Conservation (phyloP, 768 basidiomycete genomes). For the Calocera viscosa region DNA sequence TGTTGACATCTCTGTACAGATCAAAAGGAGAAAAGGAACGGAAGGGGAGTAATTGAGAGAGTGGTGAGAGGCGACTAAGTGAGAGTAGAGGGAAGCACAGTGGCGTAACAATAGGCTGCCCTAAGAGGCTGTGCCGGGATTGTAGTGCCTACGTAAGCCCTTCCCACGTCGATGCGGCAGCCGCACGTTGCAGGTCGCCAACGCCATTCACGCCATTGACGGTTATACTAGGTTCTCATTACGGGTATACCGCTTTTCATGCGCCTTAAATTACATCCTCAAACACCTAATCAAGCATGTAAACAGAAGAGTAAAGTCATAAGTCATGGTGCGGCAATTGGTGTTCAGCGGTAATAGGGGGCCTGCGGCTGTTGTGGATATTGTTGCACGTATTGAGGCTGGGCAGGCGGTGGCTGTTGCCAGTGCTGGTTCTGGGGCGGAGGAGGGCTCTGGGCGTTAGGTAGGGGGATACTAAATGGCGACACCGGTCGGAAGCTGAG, state of each 20-base stretch:
- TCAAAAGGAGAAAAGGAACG: background rate
- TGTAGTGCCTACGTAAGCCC: background rate
- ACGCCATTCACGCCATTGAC: no score
- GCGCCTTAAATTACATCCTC: background rate
- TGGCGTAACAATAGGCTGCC: background rate
- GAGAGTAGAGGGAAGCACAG: background rate
- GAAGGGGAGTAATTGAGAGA: background rate
- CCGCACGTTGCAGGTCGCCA: no score
- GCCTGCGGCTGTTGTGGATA: background rate
- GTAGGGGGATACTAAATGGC: background rate
- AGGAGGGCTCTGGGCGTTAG: background rate
- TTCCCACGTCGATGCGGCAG: background rate
- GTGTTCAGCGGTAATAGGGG: background rate
- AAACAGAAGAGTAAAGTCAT: background rate
- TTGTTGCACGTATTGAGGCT: background rate
- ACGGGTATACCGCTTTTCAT: background rate
- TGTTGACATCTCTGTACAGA: background rate
- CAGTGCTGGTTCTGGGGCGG: background rate
- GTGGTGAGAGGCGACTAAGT: background rate
- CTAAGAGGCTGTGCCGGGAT: background rate
- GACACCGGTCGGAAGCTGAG: background rate
- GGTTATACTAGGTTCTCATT: background rate
- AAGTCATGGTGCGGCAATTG: background rate
- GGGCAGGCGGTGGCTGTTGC: background rate
- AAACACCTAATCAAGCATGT: background rate